Percentiles rank a stretch among this genome's conserved stretches.
Evolutionary conservation across 352 stramenopile genomes (phyloP).

Genomic region (Phytophthora fragariaefolia): DNA sequence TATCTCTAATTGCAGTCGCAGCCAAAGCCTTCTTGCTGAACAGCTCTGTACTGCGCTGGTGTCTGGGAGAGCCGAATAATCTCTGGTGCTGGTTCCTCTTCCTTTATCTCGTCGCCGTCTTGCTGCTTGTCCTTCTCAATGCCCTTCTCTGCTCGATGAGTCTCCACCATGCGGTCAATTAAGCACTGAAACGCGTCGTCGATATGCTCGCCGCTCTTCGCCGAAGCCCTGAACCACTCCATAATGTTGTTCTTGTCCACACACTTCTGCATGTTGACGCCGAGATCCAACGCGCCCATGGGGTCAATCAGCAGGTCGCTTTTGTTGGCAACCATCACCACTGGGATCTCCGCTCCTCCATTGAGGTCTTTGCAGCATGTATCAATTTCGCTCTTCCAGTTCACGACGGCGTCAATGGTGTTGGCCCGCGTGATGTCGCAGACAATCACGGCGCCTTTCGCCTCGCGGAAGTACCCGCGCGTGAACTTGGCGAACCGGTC

Average conservation of each 20-base stretch:
- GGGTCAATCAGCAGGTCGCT: slow-evolving; percentile 81
- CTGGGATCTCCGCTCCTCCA: slow-evolving; percentile 55
- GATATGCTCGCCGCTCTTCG: slow-evolving; percentile 73
- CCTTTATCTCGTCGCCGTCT: not conserved
- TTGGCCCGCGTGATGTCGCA: slow-evolving; percentile 89
- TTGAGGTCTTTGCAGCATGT: slow-evolving; percentile 62
- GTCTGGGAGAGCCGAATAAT: slow-evolving; percentile 57
- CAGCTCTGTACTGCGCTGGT: slow-evolving; percentile 26
- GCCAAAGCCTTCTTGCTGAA: slow-evolving; percentile 37
- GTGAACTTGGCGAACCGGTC: slow-evolving; percentile 91
- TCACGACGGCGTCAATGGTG: slow-evolving; percentile 84
- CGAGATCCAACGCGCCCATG: slow-evolving; percentile 69
- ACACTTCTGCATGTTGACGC: slow-evolving; percentile 89
- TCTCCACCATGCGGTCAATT: slow-evolving; percentile 64
- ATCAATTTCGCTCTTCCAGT: slow-evolving; percentile 87
- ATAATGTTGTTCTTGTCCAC: slow-evolving; percentile 73
- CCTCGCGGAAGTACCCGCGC: slow-evolving; percentile 83
- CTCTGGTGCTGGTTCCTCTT: slow-evolving; percentile 13
- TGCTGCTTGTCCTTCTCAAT: slow-evolving; percentile 15
- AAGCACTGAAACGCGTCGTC: slow-evolving; percentile 69
- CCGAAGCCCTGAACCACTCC: slow-evolving; percentile 80
- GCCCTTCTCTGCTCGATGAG: slow-evolving; percentile 45
- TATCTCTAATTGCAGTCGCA: slow-evolving; percentile 62
- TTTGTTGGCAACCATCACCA: slow-evolving; percentile 89
- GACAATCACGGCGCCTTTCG: slow-evolving; percentile 84